Conservation (phyloP, 495 filamentous ascomycete species). For the Penicillium cataractarum region DNA sequence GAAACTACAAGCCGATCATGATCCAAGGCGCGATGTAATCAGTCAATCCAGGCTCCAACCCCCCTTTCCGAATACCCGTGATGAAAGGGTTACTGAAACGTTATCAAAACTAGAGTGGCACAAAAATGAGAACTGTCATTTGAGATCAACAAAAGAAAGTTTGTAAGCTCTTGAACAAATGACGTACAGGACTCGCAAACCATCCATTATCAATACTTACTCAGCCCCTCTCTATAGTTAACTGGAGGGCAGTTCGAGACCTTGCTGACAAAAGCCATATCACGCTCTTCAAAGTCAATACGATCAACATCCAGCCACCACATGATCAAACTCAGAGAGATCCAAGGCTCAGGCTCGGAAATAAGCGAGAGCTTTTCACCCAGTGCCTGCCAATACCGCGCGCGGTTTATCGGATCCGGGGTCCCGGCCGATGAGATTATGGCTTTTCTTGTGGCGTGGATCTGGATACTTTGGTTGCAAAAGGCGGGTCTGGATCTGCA, state of each 20-base stretch:
- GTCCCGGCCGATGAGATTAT: background rate
- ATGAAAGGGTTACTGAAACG: background rate
- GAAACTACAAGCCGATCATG: background rate
- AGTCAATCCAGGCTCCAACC: background rate
- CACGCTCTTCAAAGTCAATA: background rate
- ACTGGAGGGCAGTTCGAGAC: background rate
- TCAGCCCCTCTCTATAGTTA: background rate
- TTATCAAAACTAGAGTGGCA: background rate
- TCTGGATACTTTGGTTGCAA: background rate
- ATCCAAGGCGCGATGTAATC: background rate
- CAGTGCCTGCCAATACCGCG: background rate
- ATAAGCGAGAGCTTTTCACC: background rate
- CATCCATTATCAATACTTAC: background rate
- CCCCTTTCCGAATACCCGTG: background rate
- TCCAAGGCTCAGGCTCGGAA: background rate
- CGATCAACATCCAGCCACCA: background rate
- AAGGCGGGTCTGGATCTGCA: conserved; percentile 4
- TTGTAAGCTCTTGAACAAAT: background rate
- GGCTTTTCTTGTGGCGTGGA: background rate
- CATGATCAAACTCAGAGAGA: background rate
- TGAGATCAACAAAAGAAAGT: background rate
- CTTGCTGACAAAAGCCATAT: background rate
- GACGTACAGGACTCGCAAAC: background rate
- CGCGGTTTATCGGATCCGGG: background rate
- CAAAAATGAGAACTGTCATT: background rate